Conservation (phyloP, 305 asterid species). For the Plantago rigida region DNA sequence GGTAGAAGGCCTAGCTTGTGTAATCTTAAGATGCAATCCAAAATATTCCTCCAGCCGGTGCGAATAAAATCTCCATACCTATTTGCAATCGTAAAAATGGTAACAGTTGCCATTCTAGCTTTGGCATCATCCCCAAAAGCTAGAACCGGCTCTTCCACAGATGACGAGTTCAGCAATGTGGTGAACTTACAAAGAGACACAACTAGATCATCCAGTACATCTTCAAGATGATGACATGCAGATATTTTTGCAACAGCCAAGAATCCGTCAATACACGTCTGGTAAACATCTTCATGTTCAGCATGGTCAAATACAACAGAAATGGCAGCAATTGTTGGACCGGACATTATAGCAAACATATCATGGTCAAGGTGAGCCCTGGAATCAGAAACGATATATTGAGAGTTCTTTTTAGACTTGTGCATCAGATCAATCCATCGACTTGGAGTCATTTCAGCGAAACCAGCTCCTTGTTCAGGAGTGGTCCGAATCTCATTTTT, state of each 20-base stretch:
- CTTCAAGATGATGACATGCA: constrained; percentile 93
- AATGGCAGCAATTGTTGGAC: constrained; percentile 94
- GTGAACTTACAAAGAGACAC: constrained; percentile 93
- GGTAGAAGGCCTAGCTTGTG: constrained; percentile 95
- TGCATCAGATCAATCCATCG: constrained; percentile 97
- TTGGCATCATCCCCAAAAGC: constrained; percentile 94
- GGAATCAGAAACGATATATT: constrained; percentile 66
- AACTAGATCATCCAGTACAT: constrained; percentile 85
- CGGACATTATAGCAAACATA: constrained; percentile 97
- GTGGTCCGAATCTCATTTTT: constrained; percentile 92
- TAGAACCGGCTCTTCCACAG: constrained; percentile 87
- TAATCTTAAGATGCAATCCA: constrained; percentile 81
- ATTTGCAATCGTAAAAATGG: constrained; percentile 84
- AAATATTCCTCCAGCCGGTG: constrained; percentile 89
- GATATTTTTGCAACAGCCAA: constrained; percentile 94
- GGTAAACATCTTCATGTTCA: constrained; percentile 86
- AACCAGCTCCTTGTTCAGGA: constrained; percentile 87
- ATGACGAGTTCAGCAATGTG: constrained; percentile 70
- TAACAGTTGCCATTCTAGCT: constrained; percentile 91
- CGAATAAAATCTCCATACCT: constrained; percentile 82
- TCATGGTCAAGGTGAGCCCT: constrained; percentile 88
- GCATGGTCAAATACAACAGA: constrained; percentile 95
- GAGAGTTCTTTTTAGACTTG: constrained; percentile 69
- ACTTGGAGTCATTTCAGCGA: constrained; percentile 94
- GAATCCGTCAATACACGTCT: constrained; percentile 89